A percentile compares a stretch with the other conserved stretches of the same genome.
These are phyloP conservation scores for Biscogniauxia sp. DNA, from an alignment of 2,329 filamentous ascomycete species.

Conservation along the genomic window DNA sequence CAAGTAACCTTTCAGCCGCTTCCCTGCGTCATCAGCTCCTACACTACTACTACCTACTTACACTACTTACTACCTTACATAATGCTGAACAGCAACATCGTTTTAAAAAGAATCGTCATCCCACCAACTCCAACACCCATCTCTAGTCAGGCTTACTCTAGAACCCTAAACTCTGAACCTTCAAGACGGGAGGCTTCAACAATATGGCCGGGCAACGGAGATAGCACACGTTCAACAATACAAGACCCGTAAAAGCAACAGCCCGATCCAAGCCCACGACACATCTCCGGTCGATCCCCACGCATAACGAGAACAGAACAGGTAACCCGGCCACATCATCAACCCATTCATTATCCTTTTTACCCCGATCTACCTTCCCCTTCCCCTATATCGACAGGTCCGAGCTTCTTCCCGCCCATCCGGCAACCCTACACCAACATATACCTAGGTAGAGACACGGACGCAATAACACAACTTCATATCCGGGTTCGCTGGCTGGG, in stretches of 20 bases:
- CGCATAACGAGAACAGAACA: background rate
- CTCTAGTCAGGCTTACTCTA: no score
- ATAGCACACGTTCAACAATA: background rate
- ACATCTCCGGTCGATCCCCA: background rate
- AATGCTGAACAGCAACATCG: background rate
- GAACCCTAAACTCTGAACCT: no score
- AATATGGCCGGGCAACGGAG: background rate
- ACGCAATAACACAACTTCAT: background rate
- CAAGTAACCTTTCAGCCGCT: background rate
- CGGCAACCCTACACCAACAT: background rate
- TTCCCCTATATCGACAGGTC: background rate
- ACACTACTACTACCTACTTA: background rate
- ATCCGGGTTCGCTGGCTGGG: background rate
- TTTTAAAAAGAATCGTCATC: background rate
- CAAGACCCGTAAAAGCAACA: background rate
- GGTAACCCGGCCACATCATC: background rate
- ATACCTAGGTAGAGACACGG: background rate
- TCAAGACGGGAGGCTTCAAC: no score
- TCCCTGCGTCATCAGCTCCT: background rate
- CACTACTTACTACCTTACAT: no score
- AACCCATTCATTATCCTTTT: background rate
- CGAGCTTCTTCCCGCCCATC: background rate
- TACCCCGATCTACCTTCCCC: background rate
- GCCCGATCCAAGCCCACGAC: background rate
- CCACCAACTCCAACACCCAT: background rate